Percentiles rank a stretch among this genome's conserved stretches.
Evolutionary conservation across 2,329 filamentous ascomycete species (phyloP).

Genomic region (Exophiala aquamarina): DNA sequence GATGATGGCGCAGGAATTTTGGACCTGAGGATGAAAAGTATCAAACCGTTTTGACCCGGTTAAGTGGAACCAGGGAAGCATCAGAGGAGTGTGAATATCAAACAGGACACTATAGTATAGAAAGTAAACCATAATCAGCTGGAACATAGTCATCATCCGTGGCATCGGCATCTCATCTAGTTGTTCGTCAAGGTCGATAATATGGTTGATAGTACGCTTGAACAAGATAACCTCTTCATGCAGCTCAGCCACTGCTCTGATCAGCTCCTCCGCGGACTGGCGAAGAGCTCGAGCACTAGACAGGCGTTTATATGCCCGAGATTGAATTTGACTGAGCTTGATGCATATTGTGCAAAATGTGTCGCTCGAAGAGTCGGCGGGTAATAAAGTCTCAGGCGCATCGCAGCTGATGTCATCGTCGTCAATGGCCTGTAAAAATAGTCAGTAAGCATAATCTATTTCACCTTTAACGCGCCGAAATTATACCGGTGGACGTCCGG

Average conservation of each 20-base stretch:
- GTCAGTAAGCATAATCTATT: neutral
- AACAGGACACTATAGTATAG: slow-evolving; percentile 3
- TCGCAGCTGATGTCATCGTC: slow-evolving; percentile 7
- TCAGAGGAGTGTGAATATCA: slow-evolving; percentile 2
- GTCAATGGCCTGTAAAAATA: slow-evolving; percentile 4
- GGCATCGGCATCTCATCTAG: neutral
- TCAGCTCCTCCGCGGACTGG: neutral
- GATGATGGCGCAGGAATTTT: slow-evolving; percentile 1
- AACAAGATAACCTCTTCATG: neutral
- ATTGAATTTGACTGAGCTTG: slow-evolving; percentile 6
- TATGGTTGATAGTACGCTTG: neutral
- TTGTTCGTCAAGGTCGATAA: neutral
- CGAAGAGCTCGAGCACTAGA: slow-evolving; percentile 3
- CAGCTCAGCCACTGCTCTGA: neutral
- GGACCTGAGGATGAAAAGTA: neutral
- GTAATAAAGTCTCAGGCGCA: neutral
- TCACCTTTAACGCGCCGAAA: neutral
- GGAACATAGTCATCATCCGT: neutral
- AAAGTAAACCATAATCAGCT: slow-evolving; percentile 3
- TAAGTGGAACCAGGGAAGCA: slow-evolving; percentile 1
- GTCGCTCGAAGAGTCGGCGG: neutral
- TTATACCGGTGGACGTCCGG: slow-evolving; percentile 2
- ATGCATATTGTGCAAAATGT: neutral
- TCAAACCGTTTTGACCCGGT: neutral
- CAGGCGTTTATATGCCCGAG: neutral